phyloP scores from a whole-genome alignment of 257 asterid genomes.

The Nicotiana noctiflora region DNA sequence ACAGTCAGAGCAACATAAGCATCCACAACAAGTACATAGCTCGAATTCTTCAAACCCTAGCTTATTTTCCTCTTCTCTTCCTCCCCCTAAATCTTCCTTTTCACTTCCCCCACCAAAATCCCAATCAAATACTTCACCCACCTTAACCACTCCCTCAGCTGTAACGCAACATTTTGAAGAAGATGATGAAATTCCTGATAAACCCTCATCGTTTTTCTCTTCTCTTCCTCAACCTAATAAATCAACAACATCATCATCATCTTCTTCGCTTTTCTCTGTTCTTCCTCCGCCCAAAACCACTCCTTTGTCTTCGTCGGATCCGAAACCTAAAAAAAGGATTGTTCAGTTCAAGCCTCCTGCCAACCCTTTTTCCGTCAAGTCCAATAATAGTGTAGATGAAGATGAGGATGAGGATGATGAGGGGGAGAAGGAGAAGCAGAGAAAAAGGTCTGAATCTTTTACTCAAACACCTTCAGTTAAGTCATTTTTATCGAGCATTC shows the following conservation, averaged over 20 bases:
- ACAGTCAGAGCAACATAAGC: background rate
- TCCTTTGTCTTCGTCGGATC: background rate
- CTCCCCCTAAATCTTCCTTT: background rate
- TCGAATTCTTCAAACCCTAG: background rate
- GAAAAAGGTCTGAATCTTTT: conserved; percentile 29
- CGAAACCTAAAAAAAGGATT: conserved; percentile 45
- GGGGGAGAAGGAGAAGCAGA: conserved; percentile 44
- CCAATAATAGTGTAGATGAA: conserved; percentile 7
- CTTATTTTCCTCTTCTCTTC: background rate
- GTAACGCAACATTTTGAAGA: background rate
- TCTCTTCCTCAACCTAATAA: conserved; percentile 53
- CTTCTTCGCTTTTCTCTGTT: conserved; percentile 33
- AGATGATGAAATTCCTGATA: background rate
- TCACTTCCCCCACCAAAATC: conserved; percentile 19
- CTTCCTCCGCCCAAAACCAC: conserved; percentile 30
- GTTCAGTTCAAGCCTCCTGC: conserved; percentile 74
- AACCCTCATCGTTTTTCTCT: conserved; percentile 31
- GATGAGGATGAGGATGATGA: conserved; percentile 46
- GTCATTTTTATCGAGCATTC: conserved; percentile 57
- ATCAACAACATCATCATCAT: conserved; percentile 26
- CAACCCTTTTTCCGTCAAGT: conserved; percentile 17
- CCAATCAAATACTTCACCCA: conserved; percentile 21
- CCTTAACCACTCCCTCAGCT: background rate
- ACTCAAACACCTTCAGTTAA: conserved; percentile 32
- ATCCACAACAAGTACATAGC: conserved; percentile 4